A percentile compares a stretch with the other conserved stretches of the same genome.
phyloP scores from a whole-genome alignment of 2,329 filamentous ascomycete species.

The Trichoderma asperellum region DNA sequence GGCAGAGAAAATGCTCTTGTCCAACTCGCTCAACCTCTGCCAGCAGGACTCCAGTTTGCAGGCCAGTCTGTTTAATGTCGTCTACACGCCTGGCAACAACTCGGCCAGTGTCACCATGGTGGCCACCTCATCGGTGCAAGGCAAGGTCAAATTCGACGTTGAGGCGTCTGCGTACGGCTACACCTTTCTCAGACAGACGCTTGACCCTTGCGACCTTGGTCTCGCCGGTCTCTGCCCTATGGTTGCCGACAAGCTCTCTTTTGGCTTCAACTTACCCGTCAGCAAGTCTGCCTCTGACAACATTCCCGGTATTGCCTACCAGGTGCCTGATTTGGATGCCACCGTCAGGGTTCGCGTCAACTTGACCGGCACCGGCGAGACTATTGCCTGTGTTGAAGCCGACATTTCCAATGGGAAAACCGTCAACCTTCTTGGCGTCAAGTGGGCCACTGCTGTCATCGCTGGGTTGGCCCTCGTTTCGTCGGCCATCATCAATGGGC shows the following conservation, averaged over 20 bases:
- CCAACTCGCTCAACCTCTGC: constrained; percentile 83
- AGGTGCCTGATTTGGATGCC: constrained; percentile 88
- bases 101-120: constrained; percentile 75
- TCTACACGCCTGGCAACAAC: constrained; percentile 75
- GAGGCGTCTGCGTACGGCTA: constrained; percentile 83
- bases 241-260: constrained; percentile 78
- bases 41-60: constrained; percentile 84
- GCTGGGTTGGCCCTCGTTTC: constrained; percentile 81
- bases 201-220: constrained; percentile 75
- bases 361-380: constrained; percentile 61
- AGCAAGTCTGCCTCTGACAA: constrained; percentile 58
- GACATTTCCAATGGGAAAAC: constrained; percentile 89
- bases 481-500: constrained; percentile 84
- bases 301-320: constrained; percentile 85
- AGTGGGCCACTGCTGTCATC: constrained; percentile 87
- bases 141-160: constrained; percentile 78
- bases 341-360: constrained; percentile 83
- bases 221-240: constrained; percentile 86
- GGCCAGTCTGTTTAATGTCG: constrained; percentile 85
- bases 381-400: constrained; percentile 85
- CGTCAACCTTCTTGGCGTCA: constrained; percentile 84
- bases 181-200: constrained; percentile 64
- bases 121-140: constrained; percentile 80
- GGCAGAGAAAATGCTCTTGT: constrained; percentile 69
- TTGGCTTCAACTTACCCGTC: constrained; percentile 70